Percentiles rank a stretch among this genome's conserved stretches.
These are phyloP conservation scores for Eutrema japonicum DNA, from an alignment of 345 rosid genomes.

Conservation along the genomic window DNA sequence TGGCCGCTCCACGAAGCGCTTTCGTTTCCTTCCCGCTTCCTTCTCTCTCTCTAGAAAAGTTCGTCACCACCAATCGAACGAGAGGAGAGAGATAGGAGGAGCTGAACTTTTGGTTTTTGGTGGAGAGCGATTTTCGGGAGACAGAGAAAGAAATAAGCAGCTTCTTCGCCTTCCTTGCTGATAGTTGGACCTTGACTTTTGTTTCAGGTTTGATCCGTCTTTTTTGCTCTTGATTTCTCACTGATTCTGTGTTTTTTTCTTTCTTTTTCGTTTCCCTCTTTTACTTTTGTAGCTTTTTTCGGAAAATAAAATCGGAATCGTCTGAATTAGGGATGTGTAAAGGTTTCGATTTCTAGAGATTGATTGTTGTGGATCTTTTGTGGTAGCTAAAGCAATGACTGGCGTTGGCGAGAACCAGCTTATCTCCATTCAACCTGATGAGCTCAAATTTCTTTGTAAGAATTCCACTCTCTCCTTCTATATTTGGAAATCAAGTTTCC, in stretches of 20 bases:
- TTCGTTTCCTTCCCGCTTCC: not conserved
- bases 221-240: conserved; percentile 22
- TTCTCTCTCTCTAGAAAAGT: conserved; percentile 11
- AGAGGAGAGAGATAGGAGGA: conserved; percentile 14
- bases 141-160: conserved; percentile 19
- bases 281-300: conserved; percentile 14
- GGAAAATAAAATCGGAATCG: not conserved
- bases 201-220: conserved; percentile 37
- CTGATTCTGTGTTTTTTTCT: not conserved
- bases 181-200: conserved; percentile 45
- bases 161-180: conserved; percentile 27
- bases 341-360: conserved; percentile 18
- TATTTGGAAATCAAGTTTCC: not conserved
- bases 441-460: conserved; percentile 83
- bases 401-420: conserved; percentile 66
- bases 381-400: conserved; percentile 51
- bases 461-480: conserved; percentile 14
- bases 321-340: conserved; percentile 26
- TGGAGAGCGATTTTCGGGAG: conserved; percentile 42
- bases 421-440: conserved; percentile 93
- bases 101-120: conserved; percentile 13
- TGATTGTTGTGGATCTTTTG: conserved; percentile 28
- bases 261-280: not conserved
- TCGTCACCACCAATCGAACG: conserved; percentile 34
- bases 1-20: conserved; percentile 36